Conservation (phyloP, 192 early-diverging fungal species). For the Backusella parvicylindrica region DNA sequence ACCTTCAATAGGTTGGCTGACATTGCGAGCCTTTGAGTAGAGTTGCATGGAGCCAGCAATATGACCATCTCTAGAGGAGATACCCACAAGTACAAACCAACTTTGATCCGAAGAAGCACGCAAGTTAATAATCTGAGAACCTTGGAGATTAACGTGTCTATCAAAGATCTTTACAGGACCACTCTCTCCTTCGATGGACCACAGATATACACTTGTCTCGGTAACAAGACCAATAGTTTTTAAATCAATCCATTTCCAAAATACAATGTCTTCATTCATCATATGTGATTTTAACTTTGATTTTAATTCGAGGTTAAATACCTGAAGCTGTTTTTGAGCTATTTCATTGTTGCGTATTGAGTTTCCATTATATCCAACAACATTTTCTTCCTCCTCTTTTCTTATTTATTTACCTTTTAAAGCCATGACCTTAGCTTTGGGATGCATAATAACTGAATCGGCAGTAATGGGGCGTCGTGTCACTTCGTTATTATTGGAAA, state of each 20-base stretch:
- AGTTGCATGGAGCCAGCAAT: constrained; percentile 97
- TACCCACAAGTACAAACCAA: constrained; percentile 96
- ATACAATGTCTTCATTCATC: constrained; percentile 91
- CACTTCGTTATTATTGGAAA: constrained; percentile 79
- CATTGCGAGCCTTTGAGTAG: constrained; percentile 88
- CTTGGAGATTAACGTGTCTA: constrained; percentile 75
- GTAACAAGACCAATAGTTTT: constrained; percentile 89
- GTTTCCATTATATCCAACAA: not conserved
- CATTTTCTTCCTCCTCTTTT: not conserved
- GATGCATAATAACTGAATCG: constrained; percentile 98
- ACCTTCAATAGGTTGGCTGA: constrained; percentile 94
- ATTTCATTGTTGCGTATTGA: not conserved
- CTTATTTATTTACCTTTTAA: constrained; percentile 70
- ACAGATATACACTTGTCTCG: constrained; percentile 87
- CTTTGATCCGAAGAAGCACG: constrained; percentile 85
- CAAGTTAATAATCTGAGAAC: constrained; percentile 96
- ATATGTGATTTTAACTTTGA: constrained; percentile 90
- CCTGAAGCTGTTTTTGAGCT: constrained; percentile 89
- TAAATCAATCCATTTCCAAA: constrained; percentile 94
- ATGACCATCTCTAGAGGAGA: constrained; percentile 85
- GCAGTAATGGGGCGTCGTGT: constrained; percentile 93
- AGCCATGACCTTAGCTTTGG: constrained; percentile 88
- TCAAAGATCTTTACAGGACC: constrained; percentile 91
- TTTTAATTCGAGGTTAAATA: constrained; percentile 97
- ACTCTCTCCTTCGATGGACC: constrained; percentile 94